Percentiles rank a stretch among this genome's conserved stretches.
Conservation (phyloP, 805 yeast genomes). For the Ogataea henricii region DNA sequence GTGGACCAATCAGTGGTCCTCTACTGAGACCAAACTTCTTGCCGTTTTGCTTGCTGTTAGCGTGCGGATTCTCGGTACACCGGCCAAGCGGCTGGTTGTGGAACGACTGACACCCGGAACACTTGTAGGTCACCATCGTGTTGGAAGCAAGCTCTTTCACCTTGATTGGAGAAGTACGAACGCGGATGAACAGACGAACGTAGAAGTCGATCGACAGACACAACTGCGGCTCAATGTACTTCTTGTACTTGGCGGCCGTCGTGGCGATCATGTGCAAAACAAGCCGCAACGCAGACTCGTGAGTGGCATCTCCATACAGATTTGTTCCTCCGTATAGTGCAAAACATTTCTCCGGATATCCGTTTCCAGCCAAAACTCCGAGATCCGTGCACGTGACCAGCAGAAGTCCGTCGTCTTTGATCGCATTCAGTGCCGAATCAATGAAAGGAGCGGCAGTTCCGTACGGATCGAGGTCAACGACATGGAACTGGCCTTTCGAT, state of each 20-base stretch:
- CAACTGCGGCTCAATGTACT: conserved; percentile 82
- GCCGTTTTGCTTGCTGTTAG: conserved; percentile 32
- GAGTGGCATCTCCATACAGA: conserved; percentile 81
- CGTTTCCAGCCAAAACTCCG: conserved; percentile 92
- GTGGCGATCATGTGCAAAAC: conserved; percentile 74
- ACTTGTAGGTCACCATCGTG: conserved; percentile 76
- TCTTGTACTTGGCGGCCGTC: conserved; percentile 88
- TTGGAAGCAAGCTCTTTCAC: conserved; percentile 80
- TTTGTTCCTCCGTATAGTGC: conserved; percentile 93
- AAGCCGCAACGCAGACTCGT: conserved; percentile 88
- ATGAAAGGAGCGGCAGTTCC: conserved; percentile 97
- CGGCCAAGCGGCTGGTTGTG: conserved; percentile 77
- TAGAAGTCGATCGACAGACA: conserved; percentile 90
- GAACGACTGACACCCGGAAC: conserved; percentile 83
- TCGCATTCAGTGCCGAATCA: conserved; percentile 84
- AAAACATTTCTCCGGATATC: conserved; percentile 96
- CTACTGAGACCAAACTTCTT: conserved; percentile 58
- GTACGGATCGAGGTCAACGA: conserved; percentile 93
- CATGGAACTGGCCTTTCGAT: conserved; percentile 62
- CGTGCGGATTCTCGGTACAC: conserved; percentile 36
- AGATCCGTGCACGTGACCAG: conserved; percentile 95
- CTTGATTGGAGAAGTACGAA: conserved; percentile 72
- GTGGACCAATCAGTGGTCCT: conserved; percentile 60
- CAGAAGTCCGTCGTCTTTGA: conserved; percentile 82
- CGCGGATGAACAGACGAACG: conserved; percentile 80